Conservation (phyloP, 106 monocot species). For the Vanilla planifolia region DNA sequence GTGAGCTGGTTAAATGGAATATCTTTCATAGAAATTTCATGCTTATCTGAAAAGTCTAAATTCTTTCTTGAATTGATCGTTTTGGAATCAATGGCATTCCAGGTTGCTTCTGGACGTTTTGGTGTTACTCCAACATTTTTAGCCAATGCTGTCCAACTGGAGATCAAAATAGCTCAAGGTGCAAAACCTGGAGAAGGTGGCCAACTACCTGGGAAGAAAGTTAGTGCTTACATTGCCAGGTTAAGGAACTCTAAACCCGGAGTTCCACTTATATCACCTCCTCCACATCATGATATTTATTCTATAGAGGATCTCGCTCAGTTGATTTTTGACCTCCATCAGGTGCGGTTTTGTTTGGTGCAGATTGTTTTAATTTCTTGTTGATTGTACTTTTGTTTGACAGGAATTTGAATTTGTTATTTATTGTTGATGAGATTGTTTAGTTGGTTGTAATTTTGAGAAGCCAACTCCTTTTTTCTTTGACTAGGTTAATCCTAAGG, state of each 20-base stretch:
- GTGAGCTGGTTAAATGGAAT: neutral
- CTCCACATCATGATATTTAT: constrained; percentile 99
- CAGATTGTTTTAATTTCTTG: too few species aligned
- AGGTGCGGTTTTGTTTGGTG: constrained; percentile 31
- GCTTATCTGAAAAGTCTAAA: neutral
- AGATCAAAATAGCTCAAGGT: constrained; percentile 99
- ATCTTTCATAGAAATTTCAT: neutral
- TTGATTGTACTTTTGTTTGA: too few species aligned
- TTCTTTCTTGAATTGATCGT: neutral
- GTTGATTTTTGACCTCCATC: constrained; percentile 96
- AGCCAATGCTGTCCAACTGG: constrained; percentile 90
- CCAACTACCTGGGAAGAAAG: constrained; percentile 97
- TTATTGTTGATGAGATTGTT: neutral
- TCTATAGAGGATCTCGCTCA: constrained; percentile 99
- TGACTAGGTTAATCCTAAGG: constrained; percentile 83
- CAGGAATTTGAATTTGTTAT: neutral
- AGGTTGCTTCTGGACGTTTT: constrained; percentile 99
- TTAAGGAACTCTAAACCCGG: constrained; percentile 97
- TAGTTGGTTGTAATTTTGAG: too few species aligned
- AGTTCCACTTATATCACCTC: constrained; percentile 97
- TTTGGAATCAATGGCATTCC: constrained; percentile 5
- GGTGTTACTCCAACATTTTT: constrained; percentile 98
- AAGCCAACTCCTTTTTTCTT: too few species aligned
- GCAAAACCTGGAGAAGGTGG: constrained; percentile 99
- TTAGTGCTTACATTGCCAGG: constrained; percentile 96